Percentiles rank a stretch among this genome's conserved stretches.
Conservation (phyloP, 148 eudicot genomes). For the Tetragonia tetragonoides region DNA sequence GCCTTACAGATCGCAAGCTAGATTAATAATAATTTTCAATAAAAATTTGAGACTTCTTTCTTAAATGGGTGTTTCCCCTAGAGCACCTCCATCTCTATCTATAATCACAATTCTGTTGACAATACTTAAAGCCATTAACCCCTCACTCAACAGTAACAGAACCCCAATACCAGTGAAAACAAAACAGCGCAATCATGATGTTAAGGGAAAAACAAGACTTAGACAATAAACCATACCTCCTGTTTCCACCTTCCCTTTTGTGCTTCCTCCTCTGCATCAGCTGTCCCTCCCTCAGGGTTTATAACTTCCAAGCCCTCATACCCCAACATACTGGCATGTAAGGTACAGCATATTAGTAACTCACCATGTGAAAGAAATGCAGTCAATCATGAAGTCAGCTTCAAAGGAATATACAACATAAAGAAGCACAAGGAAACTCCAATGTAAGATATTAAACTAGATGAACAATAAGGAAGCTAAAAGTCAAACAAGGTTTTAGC, state of each 20-base stretch:
- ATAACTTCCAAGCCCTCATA: conserved; percentile 36
- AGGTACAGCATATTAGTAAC: background rate
- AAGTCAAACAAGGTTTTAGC: background rate
- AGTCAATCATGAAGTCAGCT: background rate
- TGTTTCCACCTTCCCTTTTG: conserved; percentile 38
- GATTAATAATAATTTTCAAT: no score
- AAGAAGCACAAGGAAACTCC: background rate
- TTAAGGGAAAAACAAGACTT: background rate
- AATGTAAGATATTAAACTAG: background rate
- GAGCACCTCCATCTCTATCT: background rate
- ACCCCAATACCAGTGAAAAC: background rate
- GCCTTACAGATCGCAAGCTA: no score
- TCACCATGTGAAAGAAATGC: background rate
- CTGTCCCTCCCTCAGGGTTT: conserved; percentile 38
- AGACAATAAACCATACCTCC: conserved; percentile 23
- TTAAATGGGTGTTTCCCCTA: background rate
- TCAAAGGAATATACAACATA: background rate
- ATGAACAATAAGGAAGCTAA: background rate
- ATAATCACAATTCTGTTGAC: background rate
- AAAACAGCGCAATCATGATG: background rate
- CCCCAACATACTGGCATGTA: conserved; percentile 22
- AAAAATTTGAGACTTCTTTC: background rate
- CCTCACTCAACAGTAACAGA: background rate
- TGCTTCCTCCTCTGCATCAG: conserved; percentile 38
- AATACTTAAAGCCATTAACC: background rate